Evolutionary conservation across 306 rosid species (phyloP), one percentile per base, ranked within the genome.

Genomic region (Ormosia semicastrata): DNA sequence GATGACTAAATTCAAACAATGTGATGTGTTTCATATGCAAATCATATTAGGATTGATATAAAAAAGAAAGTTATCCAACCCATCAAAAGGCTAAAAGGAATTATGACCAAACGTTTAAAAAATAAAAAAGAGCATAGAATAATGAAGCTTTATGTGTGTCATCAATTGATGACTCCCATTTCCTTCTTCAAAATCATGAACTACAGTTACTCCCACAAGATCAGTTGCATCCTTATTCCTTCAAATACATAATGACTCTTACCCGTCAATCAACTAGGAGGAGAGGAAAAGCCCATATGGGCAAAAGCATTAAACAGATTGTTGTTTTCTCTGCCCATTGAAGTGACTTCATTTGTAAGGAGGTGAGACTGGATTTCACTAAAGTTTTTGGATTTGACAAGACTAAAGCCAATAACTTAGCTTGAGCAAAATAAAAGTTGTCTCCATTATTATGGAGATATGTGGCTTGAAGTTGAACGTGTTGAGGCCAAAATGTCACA

Each of bases 351-450:
- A 90, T 66, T 87, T 79, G 87, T 80, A 66, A 73, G 86, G 87
- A 66, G 73, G 77, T 73, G 86, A 86, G 60, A 80, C 78, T 73
- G 60, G 76, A 72, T 67, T 73, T 79, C 54, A 85, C 78, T 52
- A 80, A 89, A 90, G 90, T 83, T 86, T 86, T 76, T 92, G 89
- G 97, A 94, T 94, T 94, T 89, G 97, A 92, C 96, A 85, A 81
- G 89, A 91, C 95, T 71, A 71, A 75, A 54, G 92, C 87, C 91
- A 88, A 90, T 86, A 84, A 77, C 66, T 83, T 70, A 72, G 78
- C 66, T 82, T 73, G 78, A 81, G 80, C 17, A 65, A 75, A 89
- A 82, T 77, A 32, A 79, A 84, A 79, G 75, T 66, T 73, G 73
- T 77, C 84, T 78, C 78, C 80, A 70, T 86, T 85, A 81, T 82